Evolutionary conservation across 345 rosid genomes (phyloP).

Genomic region (Firmiana major): DNA sequence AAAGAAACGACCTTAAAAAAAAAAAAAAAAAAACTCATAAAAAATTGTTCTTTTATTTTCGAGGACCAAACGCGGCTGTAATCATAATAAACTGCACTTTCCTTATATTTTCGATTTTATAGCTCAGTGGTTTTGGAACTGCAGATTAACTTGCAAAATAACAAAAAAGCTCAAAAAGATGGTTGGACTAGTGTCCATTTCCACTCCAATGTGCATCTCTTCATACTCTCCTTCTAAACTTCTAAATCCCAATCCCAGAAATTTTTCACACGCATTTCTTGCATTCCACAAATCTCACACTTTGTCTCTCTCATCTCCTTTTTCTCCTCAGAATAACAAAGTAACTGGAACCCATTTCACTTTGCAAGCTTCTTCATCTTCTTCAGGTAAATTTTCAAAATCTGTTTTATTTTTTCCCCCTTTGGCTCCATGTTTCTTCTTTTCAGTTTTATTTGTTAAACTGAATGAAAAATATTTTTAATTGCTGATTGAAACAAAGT

Average conservation of each 20-base stretch:
- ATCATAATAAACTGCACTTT: background rate
- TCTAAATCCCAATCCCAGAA: constrained; percentile 17
- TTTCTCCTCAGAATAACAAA: constrained; percentile 10
- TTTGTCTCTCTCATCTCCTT: constrained; percentile 24
- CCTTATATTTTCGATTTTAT: background rate
- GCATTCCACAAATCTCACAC: background rate
- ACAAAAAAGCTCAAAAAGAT: constrained; percentile 5
- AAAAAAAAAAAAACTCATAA: too few relatives aligned
- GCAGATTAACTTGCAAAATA: background rate
- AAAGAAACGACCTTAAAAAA: too few relatives aligned
- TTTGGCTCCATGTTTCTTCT: background rate
- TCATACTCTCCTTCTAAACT: constrained; percentile 9
- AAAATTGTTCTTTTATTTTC: too few relatives aligned
- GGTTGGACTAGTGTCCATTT: constrained; percentile 23
- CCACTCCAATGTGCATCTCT: constrained; percentile 28
- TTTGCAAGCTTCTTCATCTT: constrained; percentile 36
- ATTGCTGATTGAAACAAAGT: background rate
- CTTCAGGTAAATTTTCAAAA: constrained; percentile 32
- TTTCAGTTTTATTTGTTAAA: background rate
- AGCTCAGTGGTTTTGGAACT: background rate
- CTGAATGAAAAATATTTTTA: background rate
- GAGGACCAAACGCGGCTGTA: too few relatives aligned
- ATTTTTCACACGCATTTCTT: constrained; percentile 12
- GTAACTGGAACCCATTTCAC: constrained; percentile 16
- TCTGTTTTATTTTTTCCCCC: background rate